A percentile compares a stretch with the other conserved stretches of the same genome.
phyloP scores from a whole-genome alignment of 495 filamentous ascomycete genomes.

The Neurospora sp. region DNA sequence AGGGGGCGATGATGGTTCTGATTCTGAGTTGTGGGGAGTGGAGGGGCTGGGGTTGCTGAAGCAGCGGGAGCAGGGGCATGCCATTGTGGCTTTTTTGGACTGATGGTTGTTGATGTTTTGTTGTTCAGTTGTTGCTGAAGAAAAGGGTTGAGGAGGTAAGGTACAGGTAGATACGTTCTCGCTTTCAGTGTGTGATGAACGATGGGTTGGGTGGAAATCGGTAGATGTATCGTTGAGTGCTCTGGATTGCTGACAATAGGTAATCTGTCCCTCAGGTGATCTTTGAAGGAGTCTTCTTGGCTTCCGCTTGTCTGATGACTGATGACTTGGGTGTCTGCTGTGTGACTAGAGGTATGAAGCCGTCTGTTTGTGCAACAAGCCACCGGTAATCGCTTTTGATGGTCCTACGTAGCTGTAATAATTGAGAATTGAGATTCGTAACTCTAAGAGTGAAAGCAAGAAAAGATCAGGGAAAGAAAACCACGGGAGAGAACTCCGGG shows the following conservation, averaged over 20 bases:
- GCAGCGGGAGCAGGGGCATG: neutral
- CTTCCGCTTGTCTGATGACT: neutral
- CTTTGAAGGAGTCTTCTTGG: no score
- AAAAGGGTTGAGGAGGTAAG: no score
- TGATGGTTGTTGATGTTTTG: neutral
- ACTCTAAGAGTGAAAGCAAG: neutral
- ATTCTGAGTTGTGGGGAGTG: neutral
- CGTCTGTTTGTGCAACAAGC: neutral
- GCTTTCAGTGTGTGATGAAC: neutral
- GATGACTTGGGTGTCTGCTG: neutral
- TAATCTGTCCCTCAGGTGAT: neutral
- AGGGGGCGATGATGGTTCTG: neutral
- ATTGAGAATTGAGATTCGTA: neutral
- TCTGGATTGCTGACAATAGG: neutral
- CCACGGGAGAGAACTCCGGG: neutral
- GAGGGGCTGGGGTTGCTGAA: neutral
- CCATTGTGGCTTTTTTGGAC: neutral
- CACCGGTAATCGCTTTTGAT: neutral
- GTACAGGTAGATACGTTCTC: no score
- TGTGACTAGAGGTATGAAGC: neutral
- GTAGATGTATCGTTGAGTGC: neutral
- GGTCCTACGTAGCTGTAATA: neutral
- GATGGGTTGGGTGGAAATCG: neutral
- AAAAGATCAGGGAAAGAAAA: neutral
- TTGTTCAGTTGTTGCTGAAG: neutral